phyloP scores from a whole-genome alignment of 2,329 filamentous ascomycete species.

The Sclerotinia spermophila region DNA sequence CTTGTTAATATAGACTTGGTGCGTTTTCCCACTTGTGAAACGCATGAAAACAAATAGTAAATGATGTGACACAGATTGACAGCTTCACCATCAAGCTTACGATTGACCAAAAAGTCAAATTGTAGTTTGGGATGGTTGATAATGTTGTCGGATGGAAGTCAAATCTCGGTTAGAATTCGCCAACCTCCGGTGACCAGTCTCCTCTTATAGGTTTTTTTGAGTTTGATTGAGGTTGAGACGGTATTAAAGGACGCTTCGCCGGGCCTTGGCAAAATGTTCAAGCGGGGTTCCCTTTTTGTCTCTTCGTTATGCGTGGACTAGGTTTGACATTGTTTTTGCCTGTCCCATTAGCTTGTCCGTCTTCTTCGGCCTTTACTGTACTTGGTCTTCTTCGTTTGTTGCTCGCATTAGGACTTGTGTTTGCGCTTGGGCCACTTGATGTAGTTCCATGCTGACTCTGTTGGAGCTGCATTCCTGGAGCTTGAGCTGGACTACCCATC shows the following conservation, averaged over 20 bases:
- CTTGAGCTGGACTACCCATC: constrained; percentile 56
- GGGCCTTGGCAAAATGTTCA: constrained; percentile 15
- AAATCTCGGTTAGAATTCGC: neutral
- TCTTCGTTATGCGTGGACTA: constrained; percentile 41
- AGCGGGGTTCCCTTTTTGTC: constrained; percentile 37
- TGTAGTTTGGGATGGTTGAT: neutral
- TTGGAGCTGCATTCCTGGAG: constrained; percentile 62
- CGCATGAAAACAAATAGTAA: neutral
- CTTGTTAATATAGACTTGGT: constrained; percentile 9
- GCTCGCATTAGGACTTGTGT: constrained; percentile 47
- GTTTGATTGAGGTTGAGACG: neutral
- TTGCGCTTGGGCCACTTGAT: constrained; percentile 63
- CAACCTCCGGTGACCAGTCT: neutral
- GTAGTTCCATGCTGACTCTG: constrained; percentile 65
- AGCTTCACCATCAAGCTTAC: neutral
- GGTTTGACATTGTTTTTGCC: constrained; percentile 39
- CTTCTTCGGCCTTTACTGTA: constrained; percentile 39
- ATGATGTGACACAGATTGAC: constrained; percentile 8
- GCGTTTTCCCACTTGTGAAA: constrained; percentile 6
- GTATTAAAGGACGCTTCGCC: neutral
- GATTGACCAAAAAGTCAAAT: neutral
- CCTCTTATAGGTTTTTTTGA: neutral
- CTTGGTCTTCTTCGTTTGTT: constrained; percentile 42
- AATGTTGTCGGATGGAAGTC: neutral
- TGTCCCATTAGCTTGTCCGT: constrained; percentile 34